Percentiles rank a stretch among this genome's conserved stretches.
phyloP scores from a whole-genome alignment of 2,329 filamentous ascomycete genomes.

The Septoria petroselini region DNA sequence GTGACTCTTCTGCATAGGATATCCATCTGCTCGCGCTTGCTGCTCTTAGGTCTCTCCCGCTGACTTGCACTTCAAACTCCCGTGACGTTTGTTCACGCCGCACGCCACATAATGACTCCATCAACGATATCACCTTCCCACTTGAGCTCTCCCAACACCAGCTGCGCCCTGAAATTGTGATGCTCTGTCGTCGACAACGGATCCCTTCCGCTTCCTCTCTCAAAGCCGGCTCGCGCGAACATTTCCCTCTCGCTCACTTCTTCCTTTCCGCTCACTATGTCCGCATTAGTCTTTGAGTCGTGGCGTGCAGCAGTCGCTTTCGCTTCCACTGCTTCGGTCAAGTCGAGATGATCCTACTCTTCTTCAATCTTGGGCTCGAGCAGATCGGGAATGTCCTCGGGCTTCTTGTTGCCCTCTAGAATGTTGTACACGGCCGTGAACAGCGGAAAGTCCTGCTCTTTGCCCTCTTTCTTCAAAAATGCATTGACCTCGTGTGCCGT shows the following conservation, averaged over 20 bases:
- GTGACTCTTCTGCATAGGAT: neutral
- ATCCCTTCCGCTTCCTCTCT: neutral
- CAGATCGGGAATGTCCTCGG: slow-evolving; percentile 75
- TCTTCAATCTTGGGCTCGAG: slow-evolving; percentile 37
- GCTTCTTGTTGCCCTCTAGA: slow-evolving; percentile 69
- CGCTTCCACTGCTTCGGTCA: neutral
- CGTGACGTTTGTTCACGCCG: neutral
- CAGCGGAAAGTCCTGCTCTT: slow-evolving; percentile 82
- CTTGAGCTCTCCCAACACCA: slow-evolving; percentile 1
- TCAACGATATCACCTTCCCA: slow-evolving; percentile 9
- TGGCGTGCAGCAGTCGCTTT: neutral
- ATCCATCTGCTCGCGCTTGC: neutral
- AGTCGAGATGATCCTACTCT: neutral
- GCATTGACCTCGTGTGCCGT: slow-evolving; percentile 89
- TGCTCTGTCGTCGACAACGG: neutral
- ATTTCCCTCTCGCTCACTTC: slow-evolving; percentile 10
- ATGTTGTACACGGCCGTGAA: slow-evolving; percentile 87
- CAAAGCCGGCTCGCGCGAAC: slow-evolving; percentile 11
- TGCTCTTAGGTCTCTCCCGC: neutral
- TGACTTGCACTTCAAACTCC: no score
- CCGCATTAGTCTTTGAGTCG: neutral
- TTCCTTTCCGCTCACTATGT: neutral
- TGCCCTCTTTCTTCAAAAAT: slow-evolving; percentile 74
- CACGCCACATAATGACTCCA: neutral
- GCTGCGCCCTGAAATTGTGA: slow-evolving; percentile 1